A percentile compares a stretch with the other conserved stretches of the same genome.
These are phyloP conservation scores for Phytophthora sansomeana DNA, from an alignment of 352 stramenopile species.

Conservation along the genomic window DNA sequence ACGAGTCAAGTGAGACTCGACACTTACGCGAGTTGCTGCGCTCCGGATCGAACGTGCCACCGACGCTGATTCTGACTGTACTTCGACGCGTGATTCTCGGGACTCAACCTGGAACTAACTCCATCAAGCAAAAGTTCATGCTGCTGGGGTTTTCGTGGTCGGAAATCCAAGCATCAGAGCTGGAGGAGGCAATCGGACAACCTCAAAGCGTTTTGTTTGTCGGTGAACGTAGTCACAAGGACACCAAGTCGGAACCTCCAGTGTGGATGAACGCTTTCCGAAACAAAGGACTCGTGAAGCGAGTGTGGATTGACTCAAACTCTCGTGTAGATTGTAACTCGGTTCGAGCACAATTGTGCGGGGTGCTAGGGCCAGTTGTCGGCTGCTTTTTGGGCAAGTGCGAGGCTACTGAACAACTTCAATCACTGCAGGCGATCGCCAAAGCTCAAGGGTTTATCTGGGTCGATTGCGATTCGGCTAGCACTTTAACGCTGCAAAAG, in stretches of 20 bases:
- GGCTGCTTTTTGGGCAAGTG: slow-evolving; percentile 44
- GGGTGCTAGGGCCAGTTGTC: slow-evolving; percentile 26
- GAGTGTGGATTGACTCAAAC: slow-evolving; percentile 26
- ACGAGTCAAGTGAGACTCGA: slow-evolving; percentile 29
- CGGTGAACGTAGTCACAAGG: neutral
- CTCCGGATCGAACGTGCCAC: slow-evolving; percentile 37
- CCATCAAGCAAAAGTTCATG: slow-evolving; percentile 44
- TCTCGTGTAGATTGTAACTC: neutral
- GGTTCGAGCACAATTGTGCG: slow-evolving; percentile 8
- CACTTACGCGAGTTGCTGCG: slow-evolving; percentile 32
- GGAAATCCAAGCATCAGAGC: slow-evolving; percentile 25
- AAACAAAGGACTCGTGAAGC: slow-evolving; percentile 33
- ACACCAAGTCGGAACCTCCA: slow-evolving; percentile 1
- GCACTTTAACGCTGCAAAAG: slow-evolving; percentile 6
- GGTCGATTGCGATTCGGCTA: slow-evolving; percentile 22
- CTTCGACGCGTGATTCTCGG: slow-evolving; percentile 37
- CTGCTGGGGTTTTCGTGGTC: slow-evolving; percentile 55
- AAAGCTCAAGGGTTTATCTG: slow-evolving; percentile 39
- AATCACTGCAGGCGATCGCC: slow-evolving; percentile 21
- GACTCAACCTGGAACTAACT: slow-evolving; percentile 8
- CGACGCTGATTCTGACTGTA: slow-evolving; percentile 34
- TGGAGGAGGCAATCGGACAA: slow-evolving; percentile 43
- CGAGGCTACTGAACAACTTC: slow-evolving; percentile 12
- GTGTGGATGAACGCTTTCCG: slow-evolving; percentile 17
- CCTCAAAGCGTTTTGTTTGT: slow-evolving; percentile 29